phyloP scores from a whole-genome alignment of 495 filamentous ascomycete species.

The Penicillium alfredii region DNA sequence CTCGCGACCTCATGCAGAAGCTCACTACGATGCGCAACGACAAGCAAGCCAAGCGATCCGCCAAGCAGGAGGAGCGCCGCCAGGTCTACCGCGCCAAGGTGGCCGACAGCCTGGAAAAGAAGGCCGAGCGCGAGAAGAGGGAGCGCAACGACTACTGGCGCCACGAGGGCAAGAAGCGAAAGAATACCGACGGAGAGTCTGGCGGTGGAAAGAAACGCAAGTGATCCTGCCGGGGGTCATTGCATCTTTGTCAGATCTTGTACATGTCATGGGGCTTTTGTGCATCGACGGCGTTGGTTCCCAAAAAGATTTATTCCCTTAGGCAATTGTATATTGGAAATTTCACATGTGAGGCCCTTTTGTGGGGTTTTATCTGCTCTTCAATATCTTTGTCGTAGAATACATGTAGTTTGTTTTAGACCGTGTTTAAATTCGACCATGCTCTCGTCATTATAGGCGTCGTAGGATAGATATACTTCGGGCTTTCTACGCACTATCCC shows the following conservation, averaged over 20 bases:
- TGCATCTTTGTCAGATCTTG: too few relatives aligned
- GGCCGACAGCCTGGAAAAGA: constrained; percentile 73
- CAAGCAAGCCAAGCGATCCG: constrained; percentile 71
- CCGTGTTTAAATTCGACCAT: too few relatives aligned
- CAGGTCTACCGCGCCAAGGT: constrained; percentile 74
- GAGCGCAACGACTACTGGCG: constrained; percentile 93
- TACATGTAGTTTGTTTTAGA: too few relatives aligned
- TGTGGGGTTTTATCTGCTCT: too few relatives aligned
- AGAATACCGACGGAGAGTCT: constrained; percentile 50
- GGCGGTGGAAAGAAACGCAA: constrained; percentile 63
- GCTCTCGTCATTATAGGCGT: too few relatives aligned
- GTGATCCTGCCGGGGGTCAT: too few relatives aligned
- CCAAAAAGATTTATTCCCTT: too few relatives aligned
- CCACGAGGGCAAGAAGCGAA: constrained; percentile 91
- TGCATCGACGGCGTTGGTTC: constrained; percentile 28
- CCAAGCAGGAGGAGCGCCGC: constrained; percentile 78
- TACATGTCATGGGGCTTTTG: constrained; percentile 14
- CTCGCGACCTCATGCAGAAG: constrained; percentile 87
- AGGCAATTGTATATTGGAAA: constrained; percentile 18
- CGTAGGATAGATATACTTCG: too few relatives aligned
- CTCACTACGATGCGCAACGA: constrained; percentile 87
- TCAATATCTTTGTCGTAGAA: too few relatives aligned
- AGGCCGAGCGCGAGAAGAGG: constrained; percentile 73
- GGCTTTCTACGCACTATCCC: too few relatives aligned
- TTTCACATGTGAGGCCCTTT: too few relatives aligned